phyloP scores from a whole-genome alignment of 2,329 filamentous ascomycete genomes.

The Penicillium sp. region DNA sequence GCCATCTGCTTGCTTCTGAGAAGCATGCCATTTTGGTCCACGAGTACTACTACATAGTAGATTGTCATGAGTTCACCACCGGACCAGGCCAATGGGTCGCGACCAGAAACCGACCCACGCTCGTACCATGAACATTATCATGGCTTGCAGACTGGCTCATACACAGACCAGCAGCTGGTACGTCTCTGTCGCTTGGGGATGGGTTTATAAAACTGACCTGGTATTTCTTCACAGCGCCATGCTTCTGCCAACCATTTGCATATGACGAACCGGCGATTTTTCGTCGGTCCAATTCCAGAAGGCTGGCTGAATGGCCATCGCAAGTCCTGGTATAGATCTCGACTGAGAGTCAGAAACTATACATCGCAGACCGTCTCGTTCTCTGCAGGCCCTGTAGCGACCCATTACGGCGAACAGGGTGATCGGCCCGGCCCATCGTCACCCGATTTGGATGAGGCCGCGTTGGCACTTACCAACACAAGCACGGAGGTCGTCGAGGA shows the following conservation, averaged over 20 bases:
- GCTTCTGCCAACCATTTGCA: constrained; percentile 61
- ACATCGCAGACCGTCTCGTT: constrained; percentile 53
- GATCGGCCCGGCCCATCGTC: constrained; percentile 23
- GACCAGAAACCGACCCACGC: constrained; percentile 17
- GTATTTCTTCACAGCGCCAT: constrained; percentile 50
- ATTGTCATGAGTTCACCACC: constrained; percentile 28
- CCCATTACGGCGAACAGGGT: constrained; percentile 42
- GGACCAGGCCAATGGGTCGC: constrained; percentile 19
- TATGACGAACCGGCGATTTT: constrained; percentile 60
- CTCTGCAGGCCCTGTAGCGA: constrained; percentile 46
- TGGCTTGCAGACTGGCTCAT: constrained; percentile 49
- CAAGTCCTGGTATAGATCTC: constrained; percentile 60
- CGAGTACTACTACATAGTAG: constrained; percentile 2
- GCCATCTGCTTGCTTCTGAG: constrained; percentile 3
- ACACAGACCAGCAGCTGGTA: constrained; percentile 56
- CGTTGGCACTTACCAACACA: constrained; percentile 19
- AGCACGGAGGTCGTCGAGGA: constrained; percentile 5
- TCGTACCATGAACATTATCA: constrained; percentile 27
- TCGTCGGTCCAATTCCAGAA: constrained; percentile 64
- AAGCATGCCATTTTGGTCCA: constrained; percentile 4
- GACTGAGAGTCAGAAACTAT: constrained; percentile 46
- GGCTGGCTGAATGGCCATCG: constrained; percentile 63
- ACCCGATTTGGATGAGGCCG: constrained; percentile 13
- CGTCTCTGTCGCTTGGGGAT: constrained; percentile 7
- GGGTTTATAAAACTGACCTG: constrained; percentile 2